A percentile compares a stretch with the other conserved stretches of the same genome.
These are phyloP conservation scores for Abrus pulchellus DNA, from an alignment of 306 rosid species.

Conservation along the genomic window DNA sequence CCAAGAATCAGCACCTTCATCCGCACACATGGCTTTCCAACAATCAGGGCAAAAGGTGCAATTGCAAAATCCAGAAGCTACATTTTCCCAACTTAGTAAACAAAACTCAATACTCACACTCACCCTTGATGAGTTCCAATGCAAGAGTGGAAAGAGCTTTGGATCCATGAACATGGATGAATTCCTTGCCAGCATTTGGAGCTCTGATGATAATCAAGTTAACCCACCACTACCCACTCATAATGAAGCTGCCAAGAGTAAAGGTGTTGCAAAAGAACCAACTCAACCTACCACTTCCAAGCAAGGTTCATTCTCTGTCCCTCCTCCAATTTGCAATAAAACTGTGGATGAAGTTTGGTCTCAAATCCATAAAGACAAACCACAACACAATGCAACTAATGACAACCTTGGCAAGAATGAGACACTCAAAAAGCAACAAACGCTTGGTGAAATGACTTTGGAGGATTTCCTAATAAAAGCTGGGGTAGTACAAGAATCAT, in stretches of 20 bases:
- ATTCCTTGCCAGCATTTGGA: slow-evolving; percentile 75
- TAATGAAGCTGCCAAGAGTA: slow-evolving; percentile 28
- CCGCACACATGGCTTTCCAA: slow-evolving; percentile 26
- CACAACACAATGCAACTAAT: slow-evolving; percentile 21
- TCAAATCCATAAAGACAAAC: slow-evolving; percentile 59
- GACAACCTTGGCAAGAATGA: background rate
- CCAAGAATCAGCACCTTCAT: slow-evolving; percentile 20
- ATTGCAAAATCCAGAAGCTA: slow-evolving; percentile 37
- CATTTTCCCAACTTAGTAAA: slow-evolving; percentile 42
- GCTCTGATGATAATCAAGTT: slow-evolving; percentile 54
- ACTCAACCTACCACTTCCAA: slow-evolving; percentile 21
- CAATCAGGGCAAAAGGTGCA: slow-evolving; percentile 46
- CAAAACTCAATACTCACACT: slow-evolving; percentile 58
- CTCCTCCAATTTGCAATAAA: slow-evolving; percentile 71
- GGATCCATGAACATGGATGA: slow-evolving; percentile 84
- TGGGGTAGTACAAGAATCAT: slow-evolving; percentile 68
- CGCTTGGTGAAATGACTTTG: slow-evolving; percentile 70
- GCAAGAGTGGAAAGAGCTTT: slow-evolving; percentile 62
- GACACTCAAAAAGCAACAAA: slow-evolving; percentile 51
- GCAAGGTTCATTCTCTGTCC: slow-evolving; percentile 52
- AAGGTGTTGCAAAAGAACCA: slow-evolving; percentile 35
- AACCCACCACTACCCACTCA: slow-evolving; percentile 12
- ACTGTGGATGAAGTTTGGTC: slow-evolving; percentile 79
- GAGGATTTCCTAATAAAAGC: slow-evolving; percentile 84
- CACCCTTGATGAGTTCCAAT: slow-evolving; percentile 66